phyloP scores from a whole-genome alignment of 2,329 filamentous ascomycete species.

The Balansia obtecta region DNA sequence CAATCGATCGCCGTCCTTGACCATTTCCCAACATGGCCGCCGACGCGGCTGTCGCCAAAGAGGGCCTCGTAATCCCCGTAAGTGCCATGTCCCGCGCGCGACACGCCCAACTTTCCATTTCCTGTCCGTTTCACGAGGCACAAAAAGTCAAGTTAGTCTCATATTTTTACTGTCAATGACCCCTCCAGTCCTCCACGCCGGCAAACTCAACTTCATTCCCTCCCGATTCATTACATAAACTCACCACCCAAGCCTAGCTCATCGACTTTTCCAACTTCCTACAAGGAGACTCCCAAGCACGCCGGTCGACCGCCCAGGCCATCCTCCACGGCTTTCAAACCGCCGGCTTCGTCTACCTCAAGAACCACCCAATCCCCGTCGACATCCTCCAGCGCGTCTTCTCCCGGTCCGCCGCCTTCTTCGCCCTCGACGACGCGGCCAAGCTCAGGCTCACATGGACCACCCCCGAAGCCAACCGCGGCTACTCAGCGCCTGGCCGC shows the following conservation, averaged over 20 bases:
- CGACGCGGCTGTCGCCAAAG: too few relatives aligned
- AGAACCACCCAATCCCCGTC: conserved; percentile 59
- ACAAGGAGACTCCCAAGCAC: conserved; percentile 45
- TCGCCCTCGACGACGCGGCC: conserved; percentile 44
- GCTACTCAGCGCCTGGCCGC: conserved; percentile 56
- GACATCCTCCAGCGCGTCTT: conserved; percentile 51
- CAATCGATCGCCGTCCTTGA: too few relatives aligned
- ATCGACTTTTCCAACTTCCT: conserved; percentile 61
- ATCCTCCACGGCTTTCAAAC: conserved; percentile 72
- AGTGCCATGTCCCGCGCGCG: too few relatives aligned
- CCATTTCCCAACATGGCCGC: too few relatives aligned
- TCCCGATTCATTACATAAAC: neutral
- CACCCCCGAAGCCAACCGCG: conserved; percentile 58
- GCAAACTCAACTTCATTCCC: too few relatives aligned
- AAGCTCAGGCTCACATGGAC: conserved; percentile 62
- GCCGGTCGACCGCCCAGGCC: conserved; percentile 52
- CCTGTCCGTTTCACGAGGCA: too few relatives aligned
- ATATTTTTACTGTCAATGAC: too few relatives aligned
- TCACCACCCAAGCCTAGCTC: conserved; percentile 10
- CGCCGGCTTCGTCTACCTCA: conserved; percentile 82
- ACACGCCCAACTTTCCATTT: too few relatives aligned
- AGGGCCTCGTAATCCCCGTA: too few relatives aligned
- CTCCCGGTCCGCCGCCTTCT: conserved; percentile 56
- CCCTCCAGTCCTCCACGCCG: too few relatives aligned
- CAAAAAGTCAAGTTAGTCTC: too few relatives aligned